Conservation (phyloP, 2,329 filamentous ascomycete genomes). For the Xylariaceae sp. region DNA sequence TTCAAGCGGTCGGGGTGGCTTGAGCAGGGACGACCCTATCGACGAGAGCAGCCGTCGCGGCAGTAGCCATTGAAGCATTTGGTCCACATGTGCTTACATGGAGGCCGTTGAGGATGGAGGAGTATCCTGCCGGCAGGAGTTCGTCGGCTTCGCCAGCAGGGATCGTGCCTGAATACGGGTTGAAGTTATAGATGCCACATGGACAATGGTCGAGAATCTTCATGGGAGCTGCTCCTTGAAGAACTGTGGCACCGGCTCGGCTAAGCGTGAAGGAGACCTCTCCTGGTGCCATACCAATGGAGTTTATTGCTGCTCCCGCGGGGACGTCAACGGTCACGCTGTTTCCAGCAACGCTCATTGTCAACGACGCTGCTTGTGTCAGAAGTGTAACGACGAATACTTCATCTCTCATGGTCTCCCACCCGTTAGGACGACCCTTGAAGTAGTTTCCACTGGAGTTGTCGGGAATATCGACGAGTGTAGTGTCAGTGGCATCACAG, state of each 20-base stretch:
- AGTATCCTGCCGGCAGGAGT: conserved; percentile 34
- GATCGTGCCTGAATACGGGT: conserved; percentile 49
- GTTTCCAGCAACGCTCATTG: conserved; percentile 42
- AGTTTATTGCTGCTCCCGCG: conserved; percentile 41
- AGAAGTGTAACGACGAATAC: conserved; percentile 51
- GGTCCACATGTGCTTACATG: conserved; percentile 27
- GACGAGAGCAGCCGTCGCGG: conserved; percentile 1
- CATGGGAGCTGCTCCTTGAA: conserved; percentile 45
- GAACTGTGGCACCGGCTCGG: conserved; percentile 37
- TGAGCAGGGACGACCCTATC: conserved; percentile 9
- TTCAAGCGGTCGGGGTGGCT: conserved; percentile 10
- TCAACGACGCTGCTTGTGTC: conserved; percentile 39
- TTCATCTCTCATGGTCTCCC: conserved; percentile 43
- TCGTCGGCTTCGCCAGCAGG: conserved; percentile 36
- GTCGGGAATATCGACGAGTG: conserved; percentile 37
- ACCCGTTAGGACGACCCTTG: conserved; percentile 46
- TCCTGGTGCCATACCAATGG: conserved; percentile 44
- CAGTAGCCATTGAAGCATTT: neutral
- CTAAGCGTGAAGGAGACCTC: conserved; percentile 43
- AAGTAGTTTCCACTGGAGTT: conserved; percentile 49
- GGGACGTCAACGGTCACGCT: conserved; percentile 40
- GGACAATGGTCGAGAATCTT: conserved; percentile 45
- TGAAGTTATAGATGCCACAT: conserved; percentile 54
- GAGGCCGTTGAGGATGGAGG: conserved; percentile 28
- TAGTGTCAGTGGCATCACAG: conserved; percentile 50